phyloP scores from a whole-genome alignment of 1,284 basidiomycete species.

The Filobasidium uniguttulatum region DNA sequence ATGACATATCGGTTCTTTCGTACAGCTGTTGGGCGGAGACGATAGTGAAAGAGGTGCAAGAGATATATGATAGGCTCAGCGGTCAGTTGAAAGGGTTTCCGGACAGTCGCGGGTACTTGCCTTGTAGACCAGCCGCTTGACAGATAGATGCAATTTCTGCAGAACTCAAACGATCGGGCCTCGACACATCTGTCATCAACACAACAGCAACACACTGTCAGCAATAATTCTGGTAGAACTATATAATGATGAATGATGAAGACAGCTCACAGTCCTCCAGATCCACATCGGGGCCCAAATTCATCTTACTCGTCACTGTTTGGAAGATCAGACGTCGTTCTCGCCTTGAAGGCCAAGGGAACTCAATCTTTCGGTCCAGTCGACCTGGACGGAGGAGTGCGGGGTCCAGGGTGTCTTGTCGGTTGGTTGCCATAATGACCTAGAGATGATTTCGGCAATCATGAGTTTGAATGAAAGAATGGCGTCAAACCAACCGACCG shows the following conservation, averaged over 20 bases:
- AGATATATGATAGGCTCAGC: no score
- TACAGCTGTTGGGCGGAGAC: conserved; percentile 50
- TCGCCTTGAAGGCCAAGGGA: conserved; percentile 83
- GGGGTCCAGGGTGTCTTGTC: conserved; percentile 90
- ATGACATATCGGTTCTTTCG: conserved; percentile 97
- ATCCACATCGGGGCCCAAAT: conserved; percentile 92
- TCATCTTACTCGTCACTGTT: conserved; percentile 95
- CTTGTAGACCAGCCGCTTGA: conserved; percentile 94
- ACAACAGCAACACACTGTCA: no score
- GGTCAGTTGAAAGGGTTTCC: neutral
- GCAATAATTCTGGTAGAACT: no score
- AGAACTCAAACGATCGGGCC: conserved; percentile 87
- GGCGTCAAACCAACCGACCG: no score
- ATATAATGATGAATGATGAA: no score
- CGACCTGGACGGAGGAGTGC: conserved; percentile 94
- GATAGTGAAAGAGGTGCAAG: neutral
- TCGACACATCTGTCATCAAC: conserved; percentile 62
- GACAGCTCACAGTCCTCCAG: conserved; percentile 80
- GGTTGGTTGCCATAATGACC: conserved; percentile 98
- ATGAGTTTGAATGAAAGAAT: conserved; percentile 53
- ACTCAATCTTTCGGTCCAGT: conserved; percentile 97
- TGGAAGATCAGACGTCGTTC: conserved; percentile 98
- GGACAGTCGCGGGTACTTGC: conserved; percentile 37
- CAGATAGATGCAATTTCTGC: conserved; percentile 94
- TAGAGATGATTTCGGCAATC: conserved; percentile 77